phyloP scores from a whole-genome alignment of 768 basidiomycete species.

The Russula abietina region DNA sequence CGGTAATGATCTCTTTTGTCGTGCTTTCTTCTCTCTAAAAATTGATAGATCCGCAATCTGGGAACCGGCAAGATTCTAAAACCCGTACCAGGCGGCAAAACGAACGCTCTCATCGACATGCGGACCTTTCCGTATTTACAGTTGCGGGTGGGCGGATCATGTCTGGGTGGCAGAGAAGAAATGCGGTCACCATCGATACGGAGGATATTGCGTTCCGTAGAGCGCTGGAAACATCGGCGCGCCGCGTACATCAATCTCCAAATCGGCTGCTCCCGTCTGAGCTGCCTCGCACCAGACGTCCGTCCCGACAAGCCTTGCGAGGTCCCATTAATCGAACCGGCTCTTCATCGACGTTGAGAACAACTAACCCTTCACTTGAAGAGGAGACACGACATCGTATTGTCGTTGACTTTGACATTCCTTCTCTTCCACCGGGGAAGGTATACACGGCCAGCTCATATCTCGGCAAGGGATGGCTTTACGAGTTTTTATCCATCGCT shows the following conservation, averaged over 20 bases:
- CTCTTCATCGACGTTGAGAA: constrained; percentile 5
- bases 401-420: constrained; percentile 48
- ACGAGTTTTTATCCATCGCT: constrained; percentile 46
- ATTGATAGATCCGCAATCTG: neutral
- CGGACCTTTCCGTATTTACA: constrained; percentile 36
- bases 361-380: constrained; percentile 2
- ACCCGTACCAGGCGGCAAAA: constrained; percentile 2
- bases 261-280: constrained; percentile 1
- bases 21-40: neutral
- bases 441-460: constrained; percentile 49
- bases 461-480: constrained; percentile 54
- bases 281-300: neutral
- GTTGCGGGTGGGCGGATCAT: constrained; percentile 36
- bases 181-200: constrained; percentile 38
- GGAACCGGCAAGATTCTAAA: neutral
- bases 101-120: constrained; percentile 28
- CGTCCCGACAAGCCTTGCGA: neutral
- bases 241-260: neutral
- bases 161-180: constrained; percentile 33
- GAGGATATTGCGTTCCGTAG: constrained; percentile 36
- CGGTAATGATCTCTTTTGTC: neutral
- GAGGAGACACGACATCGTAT: constrained; percentile 27
- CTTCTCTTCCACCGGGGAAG: constrained; percentile 44
- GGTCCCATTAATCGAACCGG: neutral
- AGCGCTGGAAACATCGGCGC: constrained; percentile 8